Evolutionary conservation across 202 grass and related monocot species (phyloP).

Genomic region (Elaeis oleifera): DNA sequence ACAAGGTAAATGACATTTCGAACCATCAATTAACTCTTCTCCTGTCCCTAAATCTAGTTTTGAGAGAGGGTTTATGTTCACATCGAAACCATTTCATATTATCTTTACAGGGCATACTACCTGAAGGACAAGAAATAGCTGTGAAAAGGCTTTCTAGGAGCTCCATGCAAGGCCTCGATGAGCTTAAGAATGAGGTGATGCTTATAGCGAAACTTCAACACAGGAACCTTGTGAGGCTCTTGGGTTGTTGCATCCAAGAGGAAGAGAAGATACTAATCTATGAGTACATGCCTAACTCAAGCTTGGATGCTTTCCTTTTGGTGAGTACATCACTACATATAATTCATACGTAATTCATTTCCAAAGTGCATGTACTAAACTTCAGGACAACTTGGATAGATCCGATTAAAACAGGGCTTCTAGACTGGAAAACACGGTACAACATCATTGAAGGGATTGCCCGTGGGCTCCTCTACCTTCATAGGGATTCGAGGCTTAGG

Average conservation of each 20-base stretch:
- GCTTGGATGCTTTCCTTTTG: slow-evolving; percentile 12
- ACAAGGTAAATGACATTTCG: background rate
- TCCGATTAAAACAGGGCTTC: background rate
- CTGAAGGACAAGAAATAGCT: slow-evolving; percentile 9
- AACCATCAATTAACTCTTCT: too few species aligned
- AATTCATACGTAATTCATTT: background rate
- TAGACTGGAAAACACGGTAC: slow-evolving; percentile 5
- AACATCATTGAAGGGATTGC: slow-evolving; percentile 12
- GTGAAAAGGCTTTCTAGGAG: slow-evolving; percentile 14
- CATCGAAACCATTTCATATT: background rate
- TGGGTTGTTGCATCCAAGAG: slow-evolving; percentile 15
- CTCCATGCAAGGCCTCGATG: slow-evolving; percentile 8
- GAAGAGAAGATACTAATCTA: slow-evolving; percentile 19
- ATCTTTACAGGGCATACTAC: background rate
- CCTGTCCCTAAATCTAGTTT: background rate
- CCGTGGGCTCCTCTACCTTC: slow-evolving; percentile 11
- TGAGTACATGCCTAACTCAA: slow-evolving; percentile 22
- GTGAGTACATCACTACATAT: background rate
- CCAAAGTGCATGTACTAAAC: background rate
- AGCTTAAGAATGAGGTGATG: slow-evolving; percentile 16
- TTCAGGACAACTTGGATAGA: background rate
- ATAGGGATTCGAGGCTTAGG: slow-evolving; percentile 10
- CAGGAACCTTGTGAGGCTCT: slow-evolving; percentile 14
- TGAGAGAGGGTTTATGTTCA: too few species aligned
- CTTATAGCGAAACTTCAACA: slow-evolving; percentile 13